Percentiles rank a stretch among this genome's conserved stretches.
Evolutionary conservation across 257 asterid species (phyloP).

Genomic region (Haberlea rhodopensis): DNA sequence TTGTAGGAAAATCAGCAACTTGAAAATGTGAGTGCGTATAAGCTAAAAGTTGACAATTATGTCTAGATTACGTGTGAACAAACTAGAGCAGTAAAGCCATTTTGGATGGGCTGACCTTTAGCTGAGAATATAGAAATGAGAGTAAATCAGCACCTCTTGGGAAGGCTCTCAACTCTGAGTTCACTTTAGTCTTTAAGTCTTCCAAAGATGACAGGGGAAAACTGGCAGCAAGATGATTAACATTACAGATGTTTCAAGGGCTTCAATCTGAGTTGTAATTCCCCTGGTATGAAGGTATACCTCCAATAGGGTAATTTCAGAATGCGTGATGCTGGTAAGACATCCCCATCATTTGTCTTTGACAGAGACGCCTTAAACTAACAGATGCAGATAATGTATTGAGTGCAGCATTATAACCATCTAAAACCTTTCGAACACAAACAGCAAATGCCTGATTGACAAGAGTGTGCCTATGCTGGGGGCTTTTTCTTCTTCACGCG

Average conservation of each 20-base stretch:
- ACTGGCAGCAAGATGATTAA: constrained; percentile 50
- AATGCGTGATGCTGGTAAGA: constrained; percentile 70
- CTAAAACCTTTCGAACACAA: constrained; percentile 73
- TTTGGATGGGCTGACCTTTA: constrained; percentile 59
- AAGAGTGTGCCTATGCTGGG: constrained; percentile 40
- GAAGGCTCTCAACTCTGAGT: constrained; percentile 50
- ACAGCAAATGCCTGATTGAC: constrained; percentile 92
- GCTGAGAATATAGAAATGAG: constrained; percentile 71
- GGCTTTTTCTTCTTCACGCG: constrained; percentile 30
- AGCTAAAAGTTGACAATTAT: constrained; percentile 23
- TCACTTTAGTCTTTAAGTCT: constrained; percentile 50
- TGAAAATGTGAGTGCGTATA: constrained; percentile 16
- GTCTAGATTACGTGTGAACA: constrained; percentile 27
- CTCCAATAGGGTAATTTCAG: constrained; percentile 77
- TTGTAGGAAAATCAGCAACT: constrained; percentile 11
- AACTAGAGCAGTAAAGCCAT: constrained; percentile 5
- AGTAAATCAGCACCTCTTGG: constrained; percentile 84
- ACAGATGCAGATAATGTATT: constrained; percentile 74
- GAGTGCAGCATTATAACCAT: constrained; percentile 73
- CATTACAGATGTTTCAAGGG: constrained; percentile 79
- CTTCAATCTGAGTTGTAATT: constrained; percentile 78
- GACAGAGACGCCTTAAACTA: constrained; percentile 59
- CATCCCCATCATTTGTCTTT: constrained; percentile 54
- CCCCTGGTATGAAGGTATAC: constrained; percentile 75
- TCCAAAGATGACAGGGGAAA: constrained; percentile 59